phyloP scores from a whole-genome alignment of 768 basidiomycete genomes.

The Tylopilus intermedius region DNA sequence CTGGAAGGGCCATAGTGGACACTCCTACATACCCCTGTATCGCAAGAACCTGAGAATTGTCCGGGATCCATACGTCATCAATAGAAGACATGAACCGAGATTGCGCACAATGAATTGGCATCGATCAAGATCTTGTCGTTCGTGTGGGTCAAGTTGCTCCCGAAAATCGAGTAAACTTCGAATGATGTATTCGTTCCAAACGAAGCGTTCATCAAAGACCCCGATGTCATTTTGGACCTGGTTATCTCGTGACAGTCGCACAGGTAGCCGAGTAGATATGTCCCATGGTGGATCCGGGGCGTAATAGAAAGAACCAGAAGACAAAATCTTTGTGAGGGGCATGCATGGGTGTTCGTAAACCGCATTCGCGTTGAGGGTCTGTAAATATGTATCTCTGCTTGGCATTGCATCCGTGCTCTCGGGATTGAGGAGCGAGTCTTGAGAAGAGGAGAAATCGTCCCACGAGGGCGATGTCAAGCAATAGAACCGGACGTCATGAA shows the following conservation, averaged over 20 bases:
- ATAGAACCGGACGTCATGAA: constrained; percentile 87
- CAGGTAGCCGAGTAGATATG: constrained; percentile 74
- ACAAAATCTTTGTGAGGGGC: constrained; percentile 85
- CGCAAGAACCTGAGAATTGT: constrained; percentile 59
- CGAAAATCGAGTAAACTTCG: constrained; percentile 86
- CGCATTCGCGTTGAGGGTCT: constrained; percentile 37
- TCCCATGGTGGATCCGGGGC: constrained; percentile 83
- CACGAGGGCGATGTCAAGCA: constrained; percentile 78
- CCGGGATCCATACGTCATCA: constrained; percentile 4
- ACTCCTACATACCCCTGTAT: constrained; percentile 93
- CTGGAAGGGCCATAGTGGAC: constrained; percentile 72
- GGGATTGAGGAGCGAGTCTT: constrained; percentile 51
- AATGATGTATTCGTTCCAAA: constrained; percentile 94
- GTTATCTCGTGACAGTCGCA: constrained; percentile 55
- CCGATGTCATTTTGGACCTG: constrained; percentile 43
- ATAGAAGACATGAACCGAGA: constrained; percentile 6
- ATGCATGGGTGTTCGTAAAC: constrained; percentile 87
- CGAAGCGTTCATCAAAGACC: constrained; percentile 78
- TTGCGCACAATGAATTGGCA: constrained; percentile 78
- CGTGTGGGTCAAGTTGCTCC: constrained; percentile 62
- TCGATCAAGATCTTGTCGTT: constrained; percentile 70
- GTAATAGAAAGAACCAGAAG: constrained; percentile 92
- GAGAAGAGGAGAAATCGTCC: constrained; percentile 64
- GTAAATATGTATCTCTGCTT: constrained; percentile 43
- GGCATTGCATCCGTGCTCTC: constrained; percentile 47